Base-by-base conservation (phyloP, 1,284 basidiomycete species). In the Thecaphora frezii region DNA sequence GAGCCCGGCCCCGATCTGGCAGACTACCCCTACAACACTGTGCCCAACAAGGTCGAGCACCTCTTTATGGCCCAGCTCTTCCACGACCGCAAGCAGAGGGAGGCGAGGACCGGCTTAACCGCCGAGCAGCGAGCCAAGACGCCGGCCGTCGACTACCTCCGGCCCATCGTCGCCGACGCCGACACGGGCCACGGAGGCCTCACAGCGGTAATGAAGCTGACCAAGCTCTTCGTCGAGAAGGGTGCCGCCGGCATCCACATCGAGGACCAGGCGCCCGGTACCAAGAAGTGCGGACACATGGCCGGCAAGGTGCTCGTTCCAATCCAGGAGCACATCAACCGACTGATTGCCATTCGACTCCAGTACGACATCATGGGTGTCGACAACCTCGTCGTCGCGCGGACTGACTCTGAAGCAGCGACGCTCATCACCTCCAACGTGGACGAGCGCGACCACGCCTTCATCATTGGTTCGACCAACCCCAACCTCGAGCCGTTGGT, bases 341-440 rank as follows among this genome's bases (percentile, higher is more conserved):
- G 88, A 52, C 83, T 89, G 51, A 83, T 89, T 58, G 87, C 88
- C 41, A 88, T 89, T 78, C 86, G 88, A 42, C 82, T 88, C 46
- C 88, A 89, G 81, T 88, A 86, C 79, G 88, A 89, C 78, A 86
- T 89, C 69, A 88, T 89, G 87, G 88, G 87, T 66, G 86, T 87
- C 52, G 84, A 86, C 77, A 89, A 88, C 81, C 84, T 89, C 60
- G 86, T 88, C 70, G 84, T 89, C 57, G 87, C 87, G 9, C 84
- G 88, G 56, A 89, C 88, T 47, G 88, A 89, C 78, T 88, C 87
- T 12, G 87, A 97, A 81, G 93, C 94, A 9, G 94, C 94, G 3
- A 97, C 93, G 1, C 86, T 98, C 68, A 91, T 98, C 83, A 91
- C 93, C 48, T 88, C 90, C 74, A 97, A 97, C 82, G 91, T 98